These are phyloP conservation scores for Calonectria multiphialidica DNA, from an alignment of 2,329 filamentous ascomycete species.

Conservation along the genomic window DNA sequence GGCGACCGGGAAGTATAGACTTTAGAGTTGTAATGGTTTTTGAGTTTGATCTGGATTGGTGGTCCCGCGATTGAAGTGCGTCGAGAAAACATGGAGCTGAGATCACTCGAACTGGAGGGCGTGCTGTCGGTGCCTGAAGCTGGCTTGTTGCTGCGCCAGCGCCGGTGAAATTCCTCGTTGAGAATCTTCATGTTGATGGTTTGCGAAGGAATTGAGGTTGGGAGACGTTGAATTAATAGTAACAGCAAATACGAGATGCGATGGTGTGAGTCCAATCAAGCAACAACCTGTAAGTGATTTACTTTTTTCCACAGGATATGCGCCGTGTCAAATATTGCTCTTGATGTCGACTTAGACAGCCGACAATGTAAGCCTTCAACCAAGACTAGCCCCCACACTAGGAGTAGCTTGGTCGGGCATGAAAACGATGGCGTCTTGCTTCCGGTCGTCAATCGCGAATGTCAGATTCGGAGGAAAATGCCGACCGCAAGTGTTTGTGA, in stretches of 20 bases:
- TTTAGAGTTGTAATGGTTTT: constrained; percentile 38
- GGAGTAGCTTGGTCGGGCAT: neutral
- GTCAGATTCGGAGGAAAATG: constrained; percentile 4
- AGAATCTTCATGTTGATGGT: constrained; percentile 12
- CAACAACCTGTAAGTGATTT: neutral
- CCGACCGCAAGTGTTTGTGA: neutral
- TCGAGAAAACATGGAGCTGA: constrained; percentile 4
- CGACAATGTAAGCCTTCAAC: neutral
- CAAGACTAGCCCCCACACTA: neutral
- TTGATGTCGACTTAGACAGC: neutral
- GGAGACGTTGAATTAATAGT: neutral
- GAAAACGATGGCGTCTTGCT: constrained; percentile 1
- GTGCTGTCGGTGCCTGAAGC: neutral
- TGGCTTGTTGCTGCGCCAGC: constrained; percentile 8
- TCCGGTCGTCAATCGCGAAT: neutral
- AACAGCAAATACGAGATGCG: neutral
- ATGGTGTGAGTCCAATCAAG: neutral
- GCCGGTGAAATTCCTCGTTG: constrained; percentile 12
- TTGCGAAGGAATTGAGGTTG: neutral
- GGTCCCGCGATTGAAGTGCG: neutral
- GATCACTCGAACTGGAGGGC: neutral
- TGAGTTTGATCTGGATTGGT: constrained; percentile 25
- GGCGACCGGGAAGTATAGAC: constrained; percentile 40
- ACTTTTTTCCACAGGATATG: neutral
- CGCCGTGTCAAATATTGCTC: neutral